These are phyloP conservation scores for Grammothele lineata DNA, from an alignment of 768 basidiomycete species.

Conservation along the genomic window DNA sequence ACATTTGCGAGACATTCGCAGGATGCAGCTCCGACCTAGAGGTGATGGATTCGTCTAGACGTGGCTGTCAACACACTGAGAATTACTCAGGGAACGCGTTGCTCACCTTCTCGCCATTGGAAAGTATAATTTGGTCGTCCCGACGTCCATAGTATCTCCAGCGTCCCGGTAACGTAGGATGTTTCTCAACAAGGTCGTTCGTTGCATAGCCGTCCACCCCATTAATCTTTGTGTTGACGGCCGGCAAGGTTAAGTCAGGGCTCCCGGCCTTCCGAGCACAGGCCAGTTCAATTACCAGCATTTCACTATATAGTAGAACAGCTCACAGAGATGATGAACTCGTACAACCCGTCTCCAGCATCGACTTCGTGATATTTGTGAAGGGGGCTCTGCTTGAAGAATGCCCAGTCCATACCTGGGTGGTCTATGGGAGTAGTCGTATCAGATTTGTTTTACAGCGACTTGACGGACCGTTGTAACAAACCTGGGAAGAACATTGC, in stretches of 20 bases:
- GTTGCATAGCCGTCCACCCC: conserved; percentile 33
- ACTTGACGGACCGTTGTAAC: too few relatives aligned
- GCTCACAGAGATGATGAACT: conserved; percentile 6
- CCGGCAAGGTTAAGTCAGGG: conserved; percentile 1
- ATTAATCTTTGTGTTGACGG: conserved; percentile 19
- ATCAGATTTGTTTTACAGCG: too few relatives aligned
- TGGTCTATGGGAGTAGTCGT: too few relatives aligned
- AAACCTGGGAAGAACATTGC: conserved; percentile 5
- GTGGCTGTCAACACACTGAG: too few relatives aligned
- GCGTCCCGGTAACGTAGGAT: conserved; percentile 34
- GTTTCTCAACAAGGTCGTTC: conserved; percentile 36
- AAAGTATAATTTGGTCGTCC: conserved; percentile 44
- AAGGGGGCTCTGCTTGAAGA: conserved; percentile 1
- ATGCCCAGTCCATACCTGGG: conserved; percentile 13
- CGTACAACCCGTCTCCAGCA: conserved; percentile 3
- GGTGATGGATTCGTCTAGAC: conserved; percentile 36
- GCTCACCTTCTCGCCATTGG: conserved; percentile 38
- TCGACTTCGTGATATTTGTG: background rate
- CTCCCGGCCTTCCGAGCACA: too few relatives aligned
- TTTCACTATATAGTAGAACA: too few relatives aligned
- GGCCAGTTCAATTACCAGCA: background rate
- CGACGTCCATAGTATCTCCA: conserved; percentile 39
- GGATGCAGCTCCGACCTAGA: conserved; percentile 22
- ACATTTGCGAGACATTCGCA: conserved; percentile 23
- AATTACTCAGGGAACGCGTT: too few relatives aligned